Evolutionary conservation across 2,329 filamentous ascomycete genomes (phyloP).

Genomic region (Blastomyces emzantsi): DNA sequence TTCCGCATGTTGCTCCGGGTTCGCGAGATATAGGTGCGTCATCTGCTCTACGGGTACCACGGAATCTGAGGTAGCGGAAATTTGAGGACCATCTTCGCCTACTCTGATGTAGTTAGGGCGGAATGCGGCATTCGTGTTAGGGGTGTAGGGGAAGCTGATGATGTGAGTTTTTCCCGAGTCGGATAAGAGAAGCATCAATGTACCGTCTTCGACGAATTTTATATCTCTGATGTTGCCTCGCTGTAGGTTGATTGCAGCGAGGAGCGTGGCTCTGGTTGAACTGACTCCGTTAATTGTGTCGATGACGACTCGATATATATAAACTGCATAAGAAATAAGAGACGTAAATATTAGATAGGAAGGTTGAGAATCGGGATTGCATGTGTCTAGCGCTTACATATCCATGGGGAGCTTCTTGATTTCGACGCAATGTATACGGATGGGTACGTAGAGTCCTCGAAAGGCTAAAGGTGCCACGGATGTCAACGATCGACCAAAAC

Average conservation of each 20-base stretch:
- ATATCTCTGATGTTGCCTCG: conserved; percentile 45
- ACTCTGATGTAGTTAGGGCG: conserved; percentile 18
- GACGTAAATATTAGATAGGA: background rate
- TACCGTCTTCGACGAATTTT: conserved; percentile 57
- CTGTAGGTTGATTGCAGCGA: conserved; percentile 28
- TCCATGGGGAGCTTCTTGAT: conserved; percentile 27
- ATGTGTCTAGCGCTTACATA: conserved; percentile 21
- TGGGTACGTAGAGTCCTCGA: conserved; percentile 20
- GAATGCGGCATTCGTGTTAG: conserved; percentile 13
- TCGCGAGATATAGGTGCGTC: conserved; percentile 13
- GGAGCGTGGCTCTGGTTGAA: conserved; percentile 27
- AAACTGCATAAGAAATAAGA: conserved; percentile 37
- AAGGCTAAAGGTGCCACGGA: conserved; percentile 17
- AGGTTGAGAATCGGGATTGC: background rate
- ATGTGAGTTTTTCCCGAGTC: conserved; percentile 28
- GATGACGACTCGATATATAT: conserved; percentile 48
- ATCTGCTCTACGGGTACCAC: conserved; percentile 9
- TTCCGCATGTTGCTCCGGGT: conserved; percentile 16
- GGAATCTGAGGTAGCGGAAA: conserved; percentile 6
- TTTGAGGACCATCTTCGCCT: conserved; percentile 6
- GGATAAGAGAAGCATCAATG: conserved; percentile 51
- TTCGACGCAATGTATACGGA: conserved; percentile 29
- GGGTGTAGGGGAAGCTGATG: conserved; percentile 28
- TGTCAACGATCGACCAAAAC: background rate
- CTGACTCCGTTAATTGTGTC: conserved; percentile 53